A percentile compares a stretch with the other conserved stretches of the same genome.
Conservation (phyloP, 495 filamentous ascomycete species). For the Xanthoparmelia taractica region DNA sequence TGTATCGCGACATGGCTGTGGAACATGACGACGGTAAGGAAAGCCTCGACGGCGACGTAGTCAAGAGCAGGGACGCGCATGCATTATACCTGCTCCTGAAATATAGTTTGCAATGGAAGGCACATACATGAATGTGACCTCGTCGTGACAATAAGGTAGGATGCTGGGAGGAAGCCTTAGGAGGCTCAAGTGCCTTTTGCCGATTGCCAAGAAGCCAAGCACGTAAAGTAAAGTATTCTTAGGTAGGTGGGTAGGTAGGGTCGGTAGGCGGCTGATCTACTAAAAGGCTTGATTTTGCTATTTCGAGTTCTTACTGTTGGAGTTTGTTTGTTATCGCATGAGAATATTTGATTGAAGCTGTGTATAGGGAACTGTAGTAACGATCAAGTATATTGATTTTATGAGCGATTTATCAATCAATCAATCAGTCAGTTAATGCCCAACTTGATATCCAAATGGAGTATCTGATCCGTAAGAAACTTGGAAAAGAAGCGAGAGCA, state of each 20-base stretch:
- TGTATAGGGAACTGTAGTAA: neutral
- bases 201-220: conserved; percentile 11
- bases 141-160: neutral
- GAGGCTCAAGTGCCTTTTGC: neutral
- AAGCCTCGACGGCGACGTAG: conserved; percentile 1
- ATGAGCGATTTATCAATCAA: too few relatives aligned
- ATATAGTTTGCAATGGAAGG: neutral
- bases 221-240: too few relatives aligned
- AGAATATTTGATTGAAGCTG: too few relatives aligned
- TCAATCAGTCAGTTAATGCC: neutral
- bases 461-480: neutral
- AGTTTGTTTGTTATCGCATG: too few relatives aligned
- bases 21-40: neutral
- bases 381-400: neutral
- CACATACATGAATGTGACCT: neutral
- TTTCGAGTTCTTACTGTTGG: neutral
- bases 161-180: too few relatives aligned
- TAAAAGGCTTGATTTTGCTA: conserved; percentile 19
- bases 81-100: neutral
- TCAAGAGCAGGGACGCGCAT: conserved; percentile 1
- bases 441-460: neutral
- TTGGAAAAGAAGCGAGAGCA: neutral
- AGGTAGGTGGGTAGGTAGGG: too few relatives aligned
- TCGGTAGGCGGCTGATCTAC: conserved; percentile 11
- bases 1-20: conserved; percentile 7